Conservation (phyloP, 176 grass and related monocot genomes). For the Avena sativa region DNA sequence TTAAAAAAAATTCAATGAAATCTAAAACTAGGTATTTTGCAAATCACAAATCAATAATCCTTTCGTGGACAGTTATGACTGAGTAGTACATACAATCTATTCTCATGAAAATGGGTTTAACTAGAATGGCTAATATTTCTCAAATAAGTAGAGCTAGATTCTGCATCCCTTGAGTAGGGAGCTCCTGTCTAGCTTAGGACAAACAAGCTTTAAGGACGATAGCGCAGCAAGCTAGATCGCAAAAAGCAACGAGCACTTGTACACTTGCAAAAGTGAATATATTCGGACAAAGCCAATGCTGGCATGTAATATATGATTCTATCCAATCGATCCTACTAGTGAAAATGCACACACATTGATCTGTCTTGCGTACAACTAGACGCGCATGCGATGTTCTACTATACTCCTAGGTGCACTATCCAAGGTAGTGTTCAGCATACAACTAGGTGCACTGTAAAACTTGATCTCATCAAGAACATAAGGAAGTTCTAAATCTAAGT, state of each 20-base stretch:
- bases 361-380: not conserved
- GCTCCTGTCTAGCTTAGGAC: not conserved
- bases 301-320: not conserved
- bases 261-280: not conserved
- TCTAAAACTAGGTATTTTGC: too few relatives aligned
- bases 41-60: too few relatives aligned
- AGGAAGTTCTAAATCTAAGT: not conserved
- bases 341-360: not conserved
- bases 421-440: not conserved
- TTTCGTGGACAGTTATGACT: too few relatives aligned
- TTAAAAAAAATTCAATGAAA: not conserved
- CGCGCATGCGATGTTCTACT: not conserved
- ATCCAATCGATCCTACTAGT: not conserved
- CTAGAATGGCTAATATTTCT: not conserved
- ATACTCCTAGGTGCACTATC: too few relatives aligned
- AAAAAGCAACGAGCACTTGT: not conserved
- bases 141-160: not conserved
- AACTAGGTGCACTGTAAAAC: slow-evolving; percentile 4
- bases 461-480: not conserved
- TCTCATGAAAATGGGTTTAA: not conserved
- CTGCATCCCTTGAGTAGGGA: not conserved
- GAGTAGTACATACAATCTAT: not conserved
- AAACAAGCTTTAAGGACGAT: not conserved
- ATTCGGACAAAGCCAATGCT: not conserved
- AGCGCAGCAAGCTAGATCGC: not conserved